Conservation (phyloP, 2,329 filamentous ascomycete genomes). For the Trichoderma koningiopsis region DNA sequence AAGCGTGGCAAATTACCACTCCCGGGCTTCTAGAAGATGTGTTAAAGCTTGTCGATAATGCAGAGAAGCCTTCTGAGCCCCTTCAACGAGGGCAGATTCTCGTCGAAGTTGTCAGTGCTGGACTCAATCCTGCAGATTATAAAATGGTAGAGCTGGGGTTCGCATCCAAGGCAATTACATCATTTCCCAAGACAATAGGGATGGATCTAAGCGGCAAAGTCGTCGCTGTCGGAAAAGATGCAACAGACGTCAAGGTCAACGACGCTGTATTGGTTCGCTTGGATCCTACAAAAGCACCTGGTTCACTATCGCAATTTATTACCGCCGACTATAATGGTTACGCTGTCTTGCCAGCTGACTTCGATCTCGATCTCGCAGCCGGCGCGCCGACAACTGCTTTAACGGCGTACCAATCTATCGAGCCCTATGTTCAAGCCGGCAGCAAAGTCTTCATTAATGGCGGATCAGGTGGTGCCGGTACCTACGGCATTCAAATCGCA, state of each 20-base stretch:
- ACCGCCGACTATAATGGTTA: slow-evolving; percentile 39
- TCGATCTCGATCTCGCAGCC: slow-evolving; percentile 47
- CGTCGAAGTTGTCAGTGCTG: slow-evolving; percentile 46
- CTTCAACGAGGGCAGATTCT: slow-evolving; percentile 42
- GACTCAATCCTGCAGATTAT: slow-evolving; percentile 54
- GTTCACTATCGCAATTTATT: slow-evolving; percentile 49
- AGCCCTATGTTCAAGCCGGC: slow-evolving; percentile 52
- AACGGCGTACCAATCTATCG: slow-evolving; percentile 53
- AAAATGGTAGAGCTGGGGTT: slow-evolving; percentile 49
- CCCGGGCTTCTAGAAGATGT: slow-evolving; percentile 34
- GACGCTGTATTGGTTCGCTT: slow-evolving; percentile 49
- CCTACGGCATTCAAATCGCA: slow-evolving; percentile 65
- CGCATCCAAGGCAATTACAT: slow-evolving; percentile 36
- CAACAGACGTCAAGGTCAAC: slow-evolving; percentile 40
- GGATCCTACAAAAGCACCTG: slow-evolving; percentile 37
- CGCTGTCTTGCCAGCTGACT: slow-evolving; percentile 43
- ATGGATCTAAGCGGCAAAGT: slow-evolving; percentile 57
- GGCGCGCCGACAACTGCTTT: slow-evolving; percentile 48
- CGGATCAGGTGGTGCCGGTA: slow-evolving; percentile 64
- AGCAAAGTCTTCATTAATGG: slow-evolving; percentile 67
- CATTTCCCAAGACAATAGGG: slow-evolving; percentile 48
- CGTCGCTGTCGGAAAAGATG: slow-evolving; percentile 36
- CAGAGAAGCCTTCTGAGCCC: slow-evolving; percentile 8
- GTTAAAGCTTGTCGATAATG: slow-evolving; percentile 31
- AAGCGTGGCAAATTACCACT: slow-evolving; percentile 34